Evolutionary conservation across 345 rosid species (phyloP), one percentile per base, ranked within the genome.

Genomic region (Populus alba): DNA sequence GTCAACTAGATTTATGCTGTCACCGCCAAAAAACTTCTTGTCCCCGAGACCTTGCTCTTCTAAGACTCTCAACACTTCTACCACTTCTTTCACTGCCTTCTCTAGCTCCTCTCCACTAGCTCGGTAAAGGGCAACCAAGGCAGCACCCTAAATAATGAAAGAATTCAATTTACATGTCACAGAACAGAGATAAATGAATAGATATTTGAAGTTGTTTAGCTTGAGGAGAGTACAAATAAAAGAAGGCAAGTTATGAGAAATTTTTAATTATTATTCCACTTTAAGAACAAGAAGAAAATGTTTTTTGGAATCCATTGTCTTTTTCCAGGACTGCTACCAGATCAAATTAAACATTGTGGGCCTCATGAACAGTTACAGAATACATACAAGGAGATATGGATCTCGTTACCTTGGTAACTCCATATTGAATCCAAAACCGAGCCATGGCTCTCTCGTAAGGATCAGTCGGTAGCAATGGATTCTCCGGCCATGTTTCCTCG

Each of bases 391-490:
- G 5, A 0, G 8, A 53, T 20, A 53, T 20, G 23, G 29, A 16
- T 9, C 1, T 12, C 3, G 8, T 35, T 41, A 77, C 74, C 80
- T 69, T 68, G 6, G 57, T 68, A 31, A 2, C 80, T 11, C 33
- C n/a, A 47, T 39, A 75, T 8, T 70, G 70, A 20, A 80, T 45
- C 82, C 82, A 80, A 35, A 80, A 80, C 68, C 82, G 55, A 62
- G 71, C 73, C 5, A 25, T 11, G 45, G 82, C 74, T 29, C 75
- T 74, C 49, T 74, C 78, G 5, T 41, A 17, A 31, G 82, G 74
- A 17, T 74, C 78, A 1, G 6, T 33, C 6, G 82, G 78, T 47
- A 80, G 27, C 75, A 80, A 31, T 4, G 78, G 82, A 43, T 43
- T 22, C 22, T 61, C 17, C 0, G 82, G 78, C 82, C 82, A 80